A percentile compares a stretch with the other conserved stretches of the same genome.
phyloP scores from a whole-genome alignment of 176 grass and related monocot species.

The Phragmites australis region DNA sequence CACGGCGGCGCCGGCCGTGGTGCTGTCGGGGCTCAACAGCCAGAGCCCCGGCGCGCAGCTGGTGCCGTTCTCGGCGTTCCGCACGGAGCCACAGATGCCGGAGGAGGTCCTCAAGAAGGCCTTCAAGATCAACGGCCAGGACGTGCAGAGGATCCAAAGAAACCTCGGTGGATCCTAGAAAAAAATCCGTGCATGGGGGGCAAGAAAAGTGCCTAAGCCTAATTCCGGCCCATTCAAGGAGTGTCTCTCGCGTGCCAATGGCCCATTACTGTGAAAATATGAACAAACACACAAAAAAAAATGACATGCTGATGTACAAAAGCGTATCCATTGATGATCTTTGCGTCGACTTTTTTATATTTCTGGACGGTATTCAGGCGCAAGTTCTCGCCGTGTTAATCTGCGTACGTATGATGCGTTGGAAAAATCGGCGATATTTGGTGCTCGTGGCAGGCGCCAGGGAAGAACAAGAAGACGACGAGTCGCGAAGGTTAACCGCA shows the following conservation, averaged over 20 bases:
- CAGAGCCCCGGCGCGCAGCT: slow-evolving; percentile 66
- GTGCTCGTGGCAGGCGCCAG: slow-evolving; percentile 8
- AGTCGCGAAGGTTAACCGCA: not conserved
- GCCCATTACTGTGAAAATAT: not conserved
- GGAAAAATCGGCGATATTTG: slow-evolving; percentile 11
- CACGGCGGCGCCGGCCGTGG: slow-evolving; percentile 34
- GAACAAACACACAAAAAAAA: not conserved
- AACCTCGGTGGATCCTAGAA: slow-evolving; percentile 39
- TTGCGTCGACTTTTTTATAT: not conserved
- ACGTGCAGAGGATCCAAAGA: slow-evolving; percentile 54
- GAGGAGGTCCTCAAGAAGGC: slow-evolving; percentile 56
- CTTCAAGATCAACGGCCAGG: slow-evolving; percentile 57
- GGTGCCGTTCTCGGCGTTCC: slow-evolving; percentile 48
- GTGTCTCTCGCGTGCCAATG: not conserved
- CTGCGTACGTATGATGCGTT: not conserved
- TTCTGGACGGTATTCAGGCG: not conserved
- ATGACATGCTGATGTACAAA: slow-evolving; percentile 32
- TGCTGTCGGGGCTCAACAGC: slow-evolving; percentile 66
- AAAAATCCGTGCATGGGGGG: no score
- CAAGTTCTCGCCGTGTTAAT: not conserved
- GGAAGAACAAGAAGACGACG: not conserved
- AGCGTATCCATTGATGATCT: not conserved
- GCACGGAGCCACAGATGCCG: slow-evolving; percentile 47
- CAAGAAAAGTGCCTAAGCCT: not conserved
- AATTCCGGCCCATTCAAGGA: not conserved